Conservation (phyloP, 202 grass and related monocot genomes). For the Setaria italica region DNA sequence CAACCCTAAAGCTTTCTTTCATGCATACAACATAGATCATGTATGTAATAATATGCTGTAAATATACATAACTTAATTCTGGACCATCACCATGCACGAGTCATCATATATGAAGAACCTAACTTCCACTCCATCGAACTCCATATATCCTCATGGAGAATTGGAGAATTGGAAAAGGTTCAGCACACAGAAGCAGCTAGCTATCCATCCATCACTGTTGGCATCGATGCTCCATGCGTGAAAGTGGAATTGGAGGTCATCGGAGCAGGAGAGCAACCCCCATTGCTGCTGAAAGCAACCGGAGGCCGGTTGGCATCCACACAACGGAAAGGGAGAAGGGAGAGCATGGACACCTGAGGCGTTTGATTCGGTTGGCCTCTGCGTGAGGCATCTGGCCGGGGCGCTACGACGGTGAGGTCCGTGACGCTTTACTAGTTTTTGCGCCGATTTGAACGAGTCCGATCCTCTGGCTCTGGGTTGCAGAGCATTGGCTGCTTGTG, state of each 20-base stretch:
- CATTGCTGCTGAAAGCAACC: constrained; percentile 18
- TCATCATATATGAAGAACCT: too few relatives aligned
- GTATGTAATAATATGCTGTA: too few relatives aligned
- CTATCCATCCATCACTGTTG: not conserved
- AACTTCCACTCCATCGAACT: too few relatives aligned
- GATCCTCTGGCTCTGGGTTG: not conserved
- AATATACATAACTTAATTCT: too few relatives aligned
- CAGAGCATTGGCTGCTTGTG: constrained; percentile 3
- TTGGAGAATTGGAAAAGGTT: not conserved
- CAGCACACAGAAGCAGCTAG: not conserved
- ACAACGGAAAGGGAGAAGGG: not conserved
- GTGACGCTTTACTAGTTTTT: not conserved
- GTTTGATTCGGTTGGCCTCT: constrained; percentile 11
- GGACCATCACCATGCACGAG: too few relatives aligned
- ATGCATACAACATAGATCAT: too few relatives aligned
- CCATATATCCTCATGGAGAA: too few relatives aligned
- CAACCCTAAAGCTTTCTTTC: too few relatives aligned
- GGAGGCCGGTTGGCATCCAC: constrained; percentile 22
- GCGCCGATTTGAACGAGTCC: not conserved
- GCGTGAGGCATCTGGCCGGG: not conserved
- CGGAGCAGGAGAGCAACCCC: not conserved
- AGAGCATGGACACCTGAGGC: not conserved
- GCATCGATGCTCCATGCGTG: constrained; percentile 21
- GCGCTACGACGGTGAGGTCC: not conserved
- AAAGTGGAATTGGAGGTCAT: constrained; percentile 8